Conservation (phyloP, 2,329 filamentous ascomycete genomes). For the Penicillium brasilianum region DNA sequence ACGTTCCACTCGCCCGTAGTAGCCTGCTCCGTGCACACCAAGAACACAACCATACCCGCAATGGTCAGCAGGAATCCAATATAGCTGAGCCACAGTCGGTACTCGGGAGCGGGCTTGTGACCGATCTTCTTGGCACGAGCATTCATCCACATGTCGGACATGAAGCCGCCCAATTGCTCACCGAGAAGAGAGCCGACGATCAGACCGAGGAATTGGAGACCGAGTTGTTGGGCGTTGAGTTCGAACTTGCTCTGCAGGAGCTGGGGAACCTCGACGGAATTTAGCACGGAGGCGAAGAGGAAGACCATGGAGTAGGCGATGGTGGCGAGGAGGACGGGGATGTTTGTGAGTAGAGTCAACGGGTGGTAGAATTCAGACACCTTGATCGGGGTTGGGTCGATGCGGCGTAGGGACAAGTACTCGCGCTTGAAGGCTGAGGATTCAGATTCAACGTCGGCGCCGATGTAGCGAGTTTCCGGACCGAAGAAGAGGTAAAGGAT, state of each 20-base stretch:
- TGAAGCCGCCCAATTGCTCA: conserved; percentile 62
- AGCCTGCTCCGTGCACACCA: conserved; percentile 58
- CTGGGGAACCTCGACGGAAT: conserved; percentile 65
- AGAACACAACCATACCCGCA: conserved; percentile 61
- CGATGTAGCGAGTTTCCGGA: conserved; percentile 59
- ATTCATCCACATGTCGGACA: conserved; percentile 63
- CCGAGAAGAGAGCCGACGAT: conserved; percentile 64
- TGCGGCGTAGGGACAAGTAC: conserved; percentile 53
- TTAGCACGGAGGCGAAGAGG: conserved; percentile 58
- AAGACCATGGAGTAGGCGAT: conserved; percentile 63
- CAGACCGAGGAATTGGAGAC: conserved; percentile 62
- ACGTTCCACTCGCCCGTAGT: conserved; percentile 56
- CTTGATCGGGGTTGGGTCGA: conserved; percentile 57
- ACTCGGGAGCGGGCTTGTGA: conserved; percentile 55
- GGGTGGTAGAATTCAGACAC: conserved; percentile 59
- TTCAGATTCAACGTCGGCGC: conserved; percentile 29
- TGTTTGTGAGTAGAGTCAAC: conserved; percentile 51
- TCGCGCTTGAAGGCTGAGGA: conserved; percentile 48
- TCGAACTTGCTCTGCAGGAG: conserved; percentile 61
- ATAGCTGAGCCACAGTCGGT: conserved; percentile 63
- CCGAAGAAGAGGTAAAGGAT: conserved; percentile 60
- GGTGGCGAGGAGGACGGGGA: conserved; percentile 58
- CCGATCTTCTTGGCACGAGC: conserved; percentile 37
- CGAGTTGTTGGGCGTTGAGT: conserved; percentile 63
- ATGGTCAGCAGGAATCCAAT: conserved; percentile 58